Evolutionary conservation across 139 green algal genomes (phyloP), one percentile per base, ranked within the genome.

Genomic region (Micromonas commoda): DNA sequence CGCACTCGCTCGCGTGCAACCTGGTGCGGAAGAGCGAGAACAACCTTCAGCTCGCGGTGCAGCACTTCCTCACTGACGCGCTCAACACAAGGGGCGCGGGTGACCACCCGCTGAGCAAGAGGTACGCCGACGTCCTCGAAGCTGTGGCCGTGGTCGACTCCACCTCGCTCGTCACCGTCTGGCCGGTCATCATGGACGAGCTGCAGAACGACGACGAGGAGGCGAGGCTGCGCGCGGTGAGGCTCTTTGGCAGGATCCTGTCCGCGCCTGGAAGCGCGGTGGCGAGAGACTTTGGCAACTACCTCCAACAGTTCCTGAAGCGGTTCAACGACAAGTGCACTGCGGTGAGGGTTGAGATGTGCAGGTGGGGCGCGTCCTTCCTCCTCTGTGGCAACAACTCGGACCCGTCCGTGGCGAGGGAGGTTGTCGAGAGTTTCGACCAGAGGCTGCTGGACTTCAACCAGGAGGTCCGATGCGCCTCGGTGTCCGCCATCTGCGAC

Each of bases 111-210:
- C 19, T 75, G 35, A 63, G 37, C n/a, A 75, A 75, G 35, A 23
- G 38, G 29, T 39, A 61, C 37, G 68, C 32, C 20, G 68, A 60
- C 53, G 29, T 75, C 31, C 29, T 75, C 24, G 68, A 75, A 31
- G 68, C 31, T 20, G 35, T 75, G 6, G 68, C 68, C 21, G 37
- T 61, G 34, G 31, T 38, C 34, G 68, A 75, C 29, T 26, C 68
- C 20, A 61, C 68, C 37, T 38, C 38, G 1, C 38, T 75, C 21
- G 38, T 60, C 37, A 75, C 68, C 37, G 37, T 75, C 20, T 75
- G 68, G 68, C 68, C 68, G 35, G 31, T 29, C 5, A 1, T 75
- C 21, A 60, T 29, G 19, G 68, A 75, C 31, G 68, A 75, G 19
- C n/a, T 61, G 3, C 68, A 61, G 35, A 24, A n/a, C 34, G 68